These are phyloP conservation scores for Dendrobium officinale DNA, from an alignment of 106 monocot species.

Conservation along the genomic window DNA sequence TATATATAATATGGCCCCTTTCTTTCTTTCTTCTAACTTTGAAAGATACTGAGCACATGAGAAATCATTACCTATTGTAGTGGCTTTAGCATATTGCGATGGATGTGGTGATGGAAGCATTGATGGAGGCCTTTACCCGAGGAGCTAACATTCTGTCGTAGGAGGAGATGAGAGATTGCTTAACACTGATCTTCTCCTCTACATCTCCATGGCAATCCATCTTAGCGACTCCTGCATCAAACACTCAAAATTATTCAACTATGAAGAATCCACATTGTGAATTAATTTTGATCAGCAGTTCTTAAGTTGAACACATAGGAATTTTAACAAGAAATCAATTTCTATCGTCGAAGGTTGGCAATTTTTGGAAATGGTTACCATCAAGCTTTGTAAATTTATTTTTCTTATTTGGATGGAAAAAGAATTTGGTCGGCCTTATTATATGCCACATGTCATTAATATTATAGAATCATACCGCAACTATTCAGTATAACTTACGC, in stretches of 20 bases:
- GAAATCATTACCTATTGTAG: neutral
- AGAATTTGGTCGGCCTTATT: no score
- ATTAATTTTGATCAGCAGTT: no score
- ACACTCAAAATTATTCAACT: neutral
- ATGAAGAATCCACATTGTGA: neutral
- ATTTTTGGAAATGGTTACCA: no score
- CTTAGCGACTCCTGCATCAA: constrained; percentile 38
- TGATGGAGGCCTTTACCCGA: constrained; percentile 27
- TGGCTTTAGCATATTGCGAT: neutral
- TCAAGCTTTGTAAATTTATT: no score
- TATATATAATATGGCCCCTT: neutral
- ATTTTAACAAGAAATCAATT: no score
- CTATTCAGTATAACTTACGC: no score
- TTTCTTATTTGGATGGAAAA: no score
- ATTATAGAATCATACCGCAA: no score
- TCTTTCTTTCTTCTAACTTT: neutral
- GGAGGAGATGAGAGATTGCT: constrained; percentile 45
- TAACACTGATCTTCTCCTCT: constrained; percentile 40
- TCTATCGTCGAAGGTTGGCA: no score
- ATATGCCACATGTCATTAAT: no score
- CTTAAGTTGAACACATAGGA: no score
- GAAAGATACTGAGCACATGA: neutral
- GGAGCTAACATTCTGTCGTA: constrained; percentile 59
- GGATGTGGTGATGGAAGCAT: constrained; percentile 15
- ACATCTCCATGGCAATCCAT: constrained; percentile 18